phyloP scores from a whole-genome alignment of 176 grass and related monocot species.

The Oropetium thomaeum region DNA sequence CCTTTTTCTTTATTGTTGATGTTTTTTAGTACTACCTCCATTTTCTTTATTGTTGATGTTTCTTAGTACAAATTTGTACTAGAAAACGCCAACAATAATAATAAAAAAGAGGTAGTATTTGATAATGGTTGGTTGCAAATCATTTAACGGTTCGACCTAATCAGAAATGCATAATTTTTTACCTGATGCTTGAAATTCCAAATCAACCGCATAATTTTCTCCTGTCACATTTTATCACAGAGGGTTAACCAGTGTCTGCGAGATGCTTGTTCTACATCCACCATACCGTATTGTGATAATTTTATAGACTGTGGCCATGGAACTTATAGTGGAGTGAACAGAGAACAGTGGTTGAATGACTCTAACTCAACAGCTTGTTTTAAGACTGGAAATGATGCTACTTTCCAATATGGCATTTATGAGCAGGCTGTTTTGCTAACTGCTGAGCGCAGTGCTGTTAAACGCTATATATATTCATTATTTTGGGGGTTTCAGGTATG shows the following conservation, averaged over 20 bases:
- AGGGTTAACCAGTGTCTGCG: slow-evolving; percentile 92
- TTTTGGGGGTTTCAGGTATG: slow-evolving; percentile 99
- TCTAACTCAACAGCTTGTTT: slow-evolving; percentile 57
- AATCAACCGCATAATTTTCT: not conserved
- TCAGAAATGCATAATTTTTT: not conserved
- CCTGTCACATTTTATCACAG: slow-evolving; percentile 46
- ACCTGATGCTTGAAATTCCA: not conserved
- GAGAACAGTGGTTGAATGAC: slow-evolving; percentile 49
- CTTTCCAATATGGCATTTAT: slow-evolving; percentile 90
- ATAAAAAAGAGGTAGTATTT: no score
- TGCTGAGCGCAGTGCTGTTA: slow-evolving; percentile 58
- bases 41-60: no score
- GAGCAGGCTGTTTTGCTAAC: slow-evolving; percentile 63
- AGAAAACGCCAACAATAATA: no score
- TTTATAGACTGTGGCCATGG: slow-evolving; percentile 74
- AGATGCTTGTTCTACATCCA: slow-evolving; percentile 49
- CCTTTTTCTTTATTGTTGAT: no score
- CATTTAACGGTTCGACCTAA: not conserved
- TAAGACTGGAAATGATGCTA: not conserved
- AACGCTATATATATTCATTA: slow-evolving; percentile 81
- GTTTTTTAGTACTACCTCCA: no score
- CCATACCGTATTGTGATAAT: slow-evolving; percentile 33
- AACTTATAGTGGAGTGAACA: slow-evolving; percentile 17
- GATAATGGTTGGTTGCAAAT: not conserved
- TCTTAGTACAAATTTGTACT: no score